These are phyloP conservation scores for Capsicum pubescens DNA, from an alignment of 257 asterid species.

Conservation along the genomic window DNA sequence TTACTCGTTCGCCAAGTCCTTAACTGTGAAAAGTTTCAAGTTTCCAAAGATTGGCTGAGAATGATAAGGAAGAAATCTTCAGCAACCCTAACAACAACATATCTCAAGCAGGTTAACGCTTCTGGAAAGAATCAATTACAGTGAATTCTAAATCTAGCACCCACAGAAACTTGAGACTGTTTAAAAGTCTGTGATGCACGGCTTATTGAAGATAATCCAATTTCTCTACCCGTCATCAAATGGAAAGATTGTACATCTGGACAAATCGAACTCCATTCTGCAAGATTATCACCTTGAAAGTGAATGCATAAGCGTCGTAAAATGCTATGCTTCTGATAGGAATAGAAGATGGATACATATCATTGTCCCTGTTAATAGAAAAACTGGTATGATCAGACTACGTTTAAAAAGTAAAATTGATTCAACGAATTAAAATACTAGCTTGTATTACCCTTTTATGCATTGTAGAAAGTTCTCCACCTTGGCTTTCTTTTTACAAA, in stretches of 20 bases:
- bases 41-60: background rate
- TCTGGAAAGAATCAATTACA: background rate
- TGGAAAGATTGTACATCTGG: background rate
- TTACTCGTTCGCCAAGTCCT: background rate
- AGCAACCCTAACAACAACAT: background rate
- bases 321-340: too few species aligned
- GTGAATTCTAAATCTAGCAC: background rate
- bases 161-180: conserved; percentile 15
- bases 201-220: background rate
- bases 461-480: background rate
- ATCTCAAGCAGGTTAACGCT: conserved; percentile 23
- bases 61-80: background rate
- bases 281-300: background rate
- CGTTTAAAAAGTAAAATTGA: background rate
- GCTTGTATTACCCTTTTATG: background rate
- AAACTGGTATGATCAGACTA: background rate
- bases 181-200: background rate
- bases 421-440: background rate
- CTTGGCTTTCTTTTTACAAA: conserved; percentile 23
- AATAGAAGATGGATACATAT: too few species aligned
- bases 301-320: background rate
- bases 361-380: background rate
- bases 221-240: background rate
- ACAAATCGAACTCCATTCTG: background rate
- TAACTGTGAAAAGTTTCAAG: conserved; percentile 22